Percentiles rank a stretch among this genome's conserved stretches.
These are phyloP conservation scores for Yamadazyma sp. DNA, from an alignment of 805 yeast species.

Conservation along the genomic window DNA sequence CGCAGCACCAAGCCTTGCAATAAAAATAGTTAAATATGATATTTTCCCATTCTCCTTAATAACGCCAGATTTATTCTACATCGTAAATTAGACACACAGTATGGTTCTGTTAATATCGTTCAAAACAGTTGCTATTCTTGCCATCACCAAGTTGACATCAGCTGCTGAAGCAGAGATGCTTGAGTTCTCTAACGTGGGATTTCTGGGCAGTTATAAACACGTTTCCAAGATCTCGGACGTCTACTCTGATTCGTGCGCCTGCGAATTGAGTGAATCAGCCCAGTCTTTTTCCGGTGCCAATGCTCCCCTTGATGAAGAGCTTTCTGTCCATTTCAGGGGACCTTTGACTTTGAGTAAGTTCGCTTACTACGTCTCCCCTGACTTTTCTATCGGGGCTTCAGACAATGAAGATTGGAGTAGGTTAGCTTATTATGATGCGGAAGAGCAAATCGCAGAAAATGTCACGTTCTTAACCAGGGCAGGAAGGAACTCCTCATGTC, in stretches of 20 bases:
- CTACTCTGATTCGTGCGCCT: conserved; percentile 45
- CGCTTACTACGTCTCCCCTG: conserved; percentile 55
- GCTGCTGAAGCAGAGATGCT: conserved; percentile 23
- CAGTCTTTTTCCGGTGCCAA: conserved; percentile 54
- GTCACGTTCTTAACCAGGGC: conserved; percentile 68
- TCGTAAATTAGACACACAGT: too few species aligned
- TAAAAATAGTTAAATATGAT: too few species aligned
- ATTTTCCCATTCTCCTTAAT: too few species aligned
- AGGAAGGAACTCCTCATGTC: conserved; percentile 59
- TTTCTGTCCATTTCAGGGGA: conserved; percentile 79
- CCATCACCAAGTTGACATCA: too few species aligned
- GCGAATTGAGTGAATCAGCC: conserved; percentile 39
- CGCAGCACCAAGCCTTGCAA: too few species aligned
- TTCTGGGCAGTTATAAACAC: conserved; percentile 49
- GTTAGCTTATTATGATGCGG: conserved; percentile 57
- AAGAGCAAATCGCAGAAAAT: conserved; percentile 50
- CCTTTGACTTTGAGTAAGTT: conserved; percentile 62
- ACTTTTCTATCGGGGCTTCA: conserved; percentile 34
- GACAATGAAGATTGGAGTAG: conserved; percentile 55
- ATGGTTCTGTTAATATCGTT: too few species aligned
- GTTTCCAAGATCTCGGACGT: conserved; percentile 46
- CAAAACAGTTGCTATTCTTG: neutral
- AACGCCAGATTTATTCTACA: too few species aligned
- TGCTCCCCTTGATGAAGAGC: conserved; percentile 65
- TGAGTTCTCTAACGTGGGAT: conserved; percentile 57